Base-by-base conservation (phyloP, 768 basidiomycete species). In the Suillus variegatus region DNA sequence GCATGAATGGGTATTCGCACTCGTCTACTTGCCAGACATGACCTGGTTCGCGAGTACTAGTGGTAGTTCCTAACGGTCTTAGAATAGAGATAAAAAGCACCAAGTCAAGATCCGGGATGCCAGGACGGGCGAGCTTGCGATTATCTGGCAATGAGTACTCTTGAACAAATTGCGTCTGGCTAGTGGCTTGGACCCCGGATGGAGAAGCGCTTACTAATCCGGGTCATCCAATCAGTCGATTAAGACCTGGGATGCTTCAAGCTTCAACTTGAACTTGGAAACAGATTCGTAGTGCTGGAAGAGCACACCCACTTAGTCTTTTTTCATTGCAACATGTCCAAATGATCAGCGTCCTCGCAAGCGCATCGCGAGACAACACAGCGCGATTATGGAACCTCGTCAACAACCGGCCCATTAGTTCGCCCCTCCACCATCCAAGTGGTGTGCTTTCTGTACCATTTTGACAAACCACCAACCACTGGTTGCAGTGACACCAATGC, bases 1-100 rank as follows among this genome's bases (percentile, higher is more conserved):
- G 22, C 6, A 51, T 6, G 6, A 13, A 7, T 3, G 0, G 0
- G 22, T 51, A 14, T 0, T 2, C 2, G 7, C 22, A 25, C 13
- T 3, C 13, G 13, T 25, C 14, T 51, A 51, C 22, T 25, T 22
- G 0, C 49, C 22, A 16, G 13, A 51, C 49, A 51, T 2, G 22
- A 51, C 49, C 22, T 14, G 25, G 22, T 51, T 25, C 13, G 49
- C 49, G 0, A 51, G 32, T 32, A 32, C 47, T 49, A 13, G 47
- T 4, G 12, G 47, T 4, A 10, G 7, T 32, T 32, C 32, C n/a
- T 6, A 10, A 46, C 20, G 4, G 40, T 0, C 40, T 40, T 2
- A 13, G 5, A 41, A 32, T 32, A 32, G 40, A 16, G 16, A 43
- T 18, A 14, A 43, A 16, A 43, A 43, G 43, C 8, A 2, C 43